These are phyloP conservation scores for Teratosphaeria destructans DNA, from an alignment of 2,329 filamentous ascomycete species.

Conservation along the genomic window DNA sequence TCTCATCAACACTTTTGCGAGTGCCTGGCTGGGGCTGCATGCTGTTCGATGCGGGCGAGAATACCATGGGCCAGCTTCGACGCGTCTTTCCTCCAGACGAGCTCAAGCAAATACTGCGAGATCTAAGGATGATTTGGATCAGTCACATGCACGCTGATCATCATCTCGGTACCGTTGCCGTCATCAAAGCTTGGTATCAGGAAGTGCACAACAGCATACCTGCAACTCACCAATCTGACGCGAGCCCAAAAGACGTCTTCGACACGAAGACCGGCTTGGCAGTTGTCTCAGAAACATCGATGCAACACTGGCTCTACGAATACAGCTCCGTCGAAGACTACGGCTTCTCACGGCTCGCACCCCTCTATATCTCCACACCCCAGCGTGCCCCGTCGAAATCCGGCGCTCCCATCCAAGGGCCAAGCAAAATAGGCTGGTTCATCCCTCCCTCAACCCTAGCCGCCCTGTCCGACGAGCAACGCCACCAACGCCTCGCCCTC, in stretches of 20 bases:
- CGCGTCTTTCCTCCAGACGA: conserved; percentile 59
- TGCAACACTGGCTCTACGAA: conserved; percentile 69
- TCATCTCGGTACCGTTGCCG: conserved; percentile 70
- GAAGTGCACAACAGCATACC: conserved; percentile 36
- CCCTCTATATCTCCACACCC: conserved; percentile 31
- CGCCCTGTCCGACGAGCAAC: conserved; percentile 10
- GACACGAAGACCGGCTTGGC: conserved; percentile 36
- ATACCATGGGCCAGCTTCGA: conserved; percentile 76
- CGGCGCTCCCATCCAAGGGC: not conserved
- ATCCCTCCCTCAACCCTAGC: conserved; percentile 18
- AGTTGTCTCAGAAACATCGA: conserved; percentile 59
- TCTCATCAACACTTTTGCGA: conserved; percentile 75
- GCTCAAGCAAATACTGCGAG: conserved; percentile 59
- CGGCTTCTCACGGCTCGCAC: conserved; percentile 53
- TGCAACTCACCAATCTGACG: conserved; percentile 15
- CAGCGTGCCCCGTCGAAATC: conserved; percentile 8
- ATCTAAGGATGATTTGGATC: conserved; percentile 79
- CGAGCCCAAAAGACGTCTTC: conserved; percentile 10
- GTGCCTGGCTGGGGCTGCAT: conserved; percentile 82
- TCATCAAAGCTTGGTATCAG: conserved; percentile 73
- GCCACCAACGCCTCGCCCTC: conserved; percentile 16
- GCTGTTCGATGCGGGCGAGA: conserved; percentile 84
- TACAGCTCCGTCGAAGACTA: conserved; percentile 69
- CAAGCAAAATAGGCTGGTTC: conserved; percentile 24
- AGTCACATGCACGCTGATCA: conserved; percentile 95